Conservation (phyloP, 2,329 filamentous ascomycete species). For the Didymella exigua region DNA sequence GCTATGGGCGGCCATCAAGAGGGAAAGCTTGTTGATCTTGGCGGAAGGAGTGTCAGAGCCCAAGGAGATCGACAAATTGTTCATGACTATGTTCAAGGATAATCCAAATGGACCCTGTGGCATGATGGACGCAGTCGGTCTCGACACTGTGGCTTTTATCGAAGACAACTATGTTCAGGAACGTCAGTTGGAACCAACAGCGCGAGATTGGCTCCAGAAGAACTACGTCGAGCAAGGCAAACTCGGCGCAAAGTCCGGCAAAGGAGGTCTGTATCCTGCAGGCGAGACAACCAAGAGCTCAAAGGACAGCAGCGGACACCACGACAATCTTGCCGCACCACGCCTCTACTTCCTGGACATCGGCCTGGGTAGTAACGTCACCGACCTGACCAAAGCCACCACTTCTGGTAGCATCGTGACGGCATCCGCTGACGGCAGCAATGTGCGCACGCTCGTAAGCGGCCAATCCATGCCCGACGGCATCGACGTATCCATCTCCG, state of each 20-base stretch:
- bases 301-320: background rate
- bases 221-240: conserved; percentile 56
- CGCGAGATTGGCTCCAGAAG: conserved; percentile 53
- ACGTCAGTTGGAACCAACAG: conserved; percentile 50
- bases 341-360: conserved; percentile 17
- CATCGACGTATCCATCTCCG: conserved; percentile 30
- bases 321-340: background rate
- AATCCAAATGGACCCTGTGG: conserved; percentile 40
- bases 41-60: conserved; percentile 58
- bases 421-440: conserved; percentile 10
- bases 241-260: conserved; percentile 51
- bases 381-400: background rate
- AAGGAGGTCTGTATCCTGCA: conserved; percentile 22
- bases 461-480: conserved; percentile 38
- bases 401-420: conserved; percentile 22
- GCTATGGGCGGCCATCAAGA: conserved; percentile 63
- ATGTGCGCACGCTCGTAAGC: conserved; percentile 3
- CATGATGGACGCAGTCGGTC: conserved; percentile 58
- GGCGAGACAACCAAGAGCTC: background rate
- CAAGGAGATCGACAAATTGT: conserved; percentile 57
- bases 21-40: conserved; percentile 57
- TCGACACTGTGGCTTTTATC: conserved; percentile 61
- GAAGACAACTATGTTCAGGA: conserved; percentile 60
- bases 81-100: conserved; percentile 49
- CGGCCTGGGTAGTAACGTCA: conserved; percentile 4